Percentiles rank a stretch among this genome's conserved stretches.
Evolutionary conservation across 352 stramenopile genomes (phyloP).

Genomic region (Pythium myriotylum): DNA sequence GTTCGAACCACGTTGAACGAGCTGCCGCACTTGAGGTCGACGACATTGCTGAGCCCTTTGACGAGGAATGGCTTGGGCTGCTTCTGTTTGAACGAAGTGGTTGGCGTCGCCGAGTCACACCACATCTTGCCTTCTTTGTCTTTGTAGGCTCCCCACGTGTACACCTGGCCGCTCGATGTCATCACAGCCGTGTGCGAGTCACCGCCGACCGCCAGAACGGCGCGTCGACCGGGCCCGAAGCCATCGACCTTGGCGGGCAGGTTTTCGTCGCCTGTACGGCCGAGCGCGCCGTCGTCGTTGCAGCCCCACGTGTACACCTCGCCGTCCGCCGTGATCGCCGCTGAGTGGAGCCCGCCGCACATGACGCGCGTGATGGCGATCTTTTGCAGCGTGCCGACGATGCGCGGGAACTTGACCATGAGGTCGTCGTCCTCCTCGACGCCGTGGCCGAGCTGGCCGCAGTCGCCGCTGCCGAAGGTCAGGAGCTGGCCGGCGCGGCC

Average conservation of each 20-base stretch:
- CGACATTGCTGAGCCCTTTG: constrained; percentile 58
- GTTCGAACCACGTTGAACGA: constrained; percentile 87
- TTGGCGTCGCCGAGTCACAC: constrained; percentile 71
- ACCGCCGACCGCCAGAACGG: constrained; percentile 88
- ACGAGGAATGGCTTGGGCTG: constrained; percentile 68
- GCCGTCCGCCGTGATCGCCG: constrained; percentile 84
- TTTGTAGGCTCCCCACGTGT: constrained; percentile 95
- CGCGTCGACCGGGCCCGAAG: constrained; percentile 50
- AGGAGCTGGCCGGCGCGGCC: constrained; percentile 48
- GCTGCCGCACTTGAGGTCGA: constrained; percentile 82
- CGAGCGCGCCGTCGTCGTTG: constrained; percentile 91
- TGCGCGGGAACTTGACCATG: constrained; percentile 72
- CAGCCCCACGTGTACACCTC: constrained; percentile 96
- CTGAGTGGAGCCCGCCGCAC: constrained; percentile 92
- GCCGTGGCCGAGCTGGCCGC: constrained; percentile 91
- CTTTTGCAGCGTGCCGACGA: constrained; percentile 46
- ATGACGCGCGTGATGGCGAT: constrained; percentile 68
- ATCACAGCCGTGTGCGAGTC: constrained; percentile 95
- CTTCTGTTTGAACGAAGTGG: constrained; percentile 82
- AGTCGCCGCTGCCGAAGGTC: constrained; percentile 93
- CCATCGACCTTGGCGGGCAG: constrained; percentile 57
- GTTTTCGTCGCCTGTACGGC: constrained; percentile 81
- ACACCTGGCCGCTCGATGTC: constrained; percentile 89
- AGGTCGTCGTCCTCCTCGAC: constrained; percentile 81
- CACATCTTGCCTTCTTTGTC: constrained; percentile 96